phyloP scores from a whole-genome alignment of 805 yeast genomes.

The Osmozyma mogii region DNA sequence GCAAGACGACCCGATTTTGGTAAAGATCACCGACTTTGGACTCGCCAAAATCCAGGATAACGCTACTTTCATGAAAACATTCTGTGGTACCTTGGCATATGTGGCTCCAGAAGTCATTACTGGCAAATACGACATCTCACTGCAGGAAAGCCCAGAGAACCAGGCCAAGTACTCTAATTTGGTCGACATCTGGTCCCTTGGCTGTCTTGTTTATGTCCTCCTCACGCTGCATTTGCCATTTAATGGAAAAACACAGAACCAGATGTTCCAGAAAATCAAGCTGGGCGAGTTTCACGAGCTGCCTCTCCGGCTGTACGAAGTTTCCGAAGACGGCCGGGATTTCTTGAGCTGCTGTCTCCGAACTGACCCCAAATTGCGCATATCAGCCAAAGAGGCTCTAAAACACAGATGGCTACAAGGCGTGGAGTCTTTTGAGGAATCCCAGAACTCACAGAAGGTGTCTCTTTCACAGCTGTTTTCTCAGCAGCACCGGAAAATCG shows the following conservation, averaged over 20 bases:
- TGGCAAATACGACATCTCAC: conserved; percentile 41
- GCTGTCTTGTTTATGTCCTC: conserved; percentile 87
- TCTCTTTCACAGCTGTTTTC: conserved; percentile 66
- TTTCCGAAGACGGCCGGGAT: conserved; percentile 62
- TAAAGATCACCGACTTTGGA: conserved; percentile 96
- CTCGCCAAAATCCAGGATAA: conserved; percentile 84
- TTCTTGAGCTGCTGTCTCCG: conserved; percentile 66
- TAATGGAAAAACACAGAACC: conserved; percentile 86
- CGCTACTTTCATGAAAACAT: conserved; percentile 85
- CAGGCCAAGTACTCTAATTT: conserved; percentile 54
- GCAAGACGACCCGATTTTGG: conserved; percentile 80
- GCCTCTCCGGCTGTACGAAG: conserved; percentile 56
- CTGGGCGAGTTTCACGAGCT: conserved; percentile 75
- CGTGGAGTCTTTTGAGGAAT: conserved; percentile 16
- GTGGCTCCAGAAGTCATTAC: conserved; percentile 90
- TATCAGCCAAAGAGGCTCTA: conserved; percentile 71
- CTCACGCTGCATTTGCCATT: conserved; percentile 92
- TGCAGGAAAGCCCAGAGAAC: conserved; percentile 21
- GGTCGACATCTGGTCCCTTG: conserved; percentile 97
- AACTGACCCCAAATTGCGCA: conserved; percentile 66
- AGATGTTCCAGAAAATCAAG: conserved; percentile 67
- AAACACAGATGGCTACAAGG: conserved; percentile 72
- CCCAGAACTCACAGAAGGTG: conserved; percentile 24
- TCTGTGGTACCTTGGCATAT: conserved; percentile 95
- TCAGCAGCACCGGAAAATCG: conserved; percentile 46